Evolutionary conservation across 116 monocot genomes (phyloP).

Genomic region (Papilionanthe hybrid): DNA sequence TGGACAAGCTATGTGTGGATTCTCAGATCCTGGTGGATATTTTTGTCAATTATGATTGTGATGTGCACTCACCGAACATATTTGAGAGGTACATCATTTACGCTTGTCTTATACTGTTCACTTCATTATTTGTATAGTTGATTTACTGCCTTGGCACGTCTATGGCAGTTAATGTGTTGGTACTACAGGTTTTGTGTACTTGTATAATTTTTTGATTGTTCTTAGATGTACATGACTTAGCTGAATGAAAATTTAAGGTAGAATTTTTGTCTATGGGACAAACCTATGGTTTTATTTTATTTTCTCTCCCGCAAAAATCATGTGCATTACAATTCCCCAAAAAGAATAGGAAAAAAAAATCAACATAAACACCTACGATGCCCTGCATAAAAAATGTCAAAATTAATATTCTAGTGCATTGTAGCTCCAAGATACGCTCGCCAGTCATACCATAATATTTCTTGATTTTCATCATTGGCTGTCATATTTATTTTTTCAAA

Average conservation of each 20-base stretch:
- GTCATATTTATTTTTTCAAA: neutral
- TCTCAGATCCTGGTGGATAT: constrained; percentile 91
- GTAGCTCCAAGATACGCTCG: too few species aligned
- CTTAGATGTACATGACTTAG: neutral
- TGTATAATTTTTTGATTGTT: neutral
- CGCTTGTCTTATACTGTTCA: neutral
- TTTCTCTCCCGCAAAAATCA: neutral
- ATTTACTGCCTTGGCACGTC: neutral
- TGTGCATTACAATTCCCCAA: neutral
- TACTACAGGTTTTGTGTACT: neutral
- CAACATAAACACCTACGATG: neutral
- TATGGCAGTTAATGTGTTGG: neutral
- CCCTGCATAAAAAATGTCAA: neutral
- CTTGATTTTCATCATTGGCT: too few species aligned
- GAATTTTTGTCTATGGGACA: neutral
- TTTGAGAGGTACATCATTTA: constrained; percentile 64
- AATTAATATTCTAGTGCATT: too few species aligned
- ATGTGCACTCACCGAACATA: constrained; percentile 90
- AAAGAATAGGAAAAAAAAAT: neutral
- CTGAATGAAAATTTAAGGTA: neutral
- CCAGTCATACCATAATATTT: too few species aligned
- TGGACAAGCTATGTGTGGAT: constrained; percentile 84
- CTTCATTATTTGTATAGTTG: neutral
- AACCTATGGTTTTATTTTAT: too few species aligned
- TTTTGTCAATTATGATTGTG: constrained; percentile 94